These are phyloP conservation scores for Penicillium sp. DNA, from an alignment of 2,329 filamentous ascomycete genomes.

Conservation along the genomic window DNA sequence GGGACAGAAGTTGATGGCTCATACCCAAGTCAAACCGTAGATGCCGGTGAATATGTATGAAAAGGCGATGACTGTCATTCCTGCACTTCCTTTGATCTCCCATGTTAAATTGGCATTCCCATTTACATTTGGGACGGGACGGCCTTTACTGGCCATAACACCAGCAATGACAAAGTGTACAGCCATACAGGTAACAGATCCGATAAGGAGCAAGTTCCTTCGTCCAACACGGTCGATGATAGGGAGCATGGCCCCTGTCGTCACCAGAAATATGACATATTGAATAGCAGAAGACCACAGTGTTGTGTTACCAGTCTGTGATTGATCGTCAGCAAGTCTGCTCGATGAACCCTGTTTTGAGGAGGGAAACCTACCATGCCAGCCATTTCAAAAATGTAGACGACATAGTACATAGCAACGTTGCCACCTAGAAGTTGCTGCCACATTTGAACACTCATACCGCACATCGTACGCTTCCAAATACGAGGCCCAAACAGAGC, in stretches of 20 bases:
- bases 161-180: conserved; percentile 57
- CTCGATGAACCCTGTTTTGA: too few species aligned
- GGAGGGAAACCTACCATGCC: conserved; percentile 42
- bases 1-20: neutral
- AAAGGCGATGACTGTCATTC: conserved; percentile 62
- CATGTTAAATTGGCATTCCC: conserved; percentile 49
- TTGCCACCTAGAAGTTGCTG: conserved; percentile 59
- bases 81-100: conserved; percentile 50
- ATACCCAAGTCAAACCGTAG: conserved; percentile 44
- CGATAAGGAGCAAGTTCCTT: conserved; percentile 48
- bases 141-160: conserved; percentile 52
- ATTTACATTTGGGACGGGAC: conserved; percentile 46
- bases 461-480: conserved; percentile 54
- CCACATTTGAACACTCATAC: conserved; percentile 56
- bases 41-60: conserved; percentile 54
- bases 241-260: conserved; percentile 52
- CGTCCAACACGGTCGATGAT: conserved; percentile 53
- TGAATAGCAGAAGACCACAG: conserved; percentile 57
- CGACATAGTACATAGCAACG: conserved; percentile 60
- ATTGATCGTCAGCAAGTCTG: conserved; percentile 2
- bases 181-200: conserved; percentile 48
- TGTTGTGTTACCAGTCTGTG: conserved; percentile 38
- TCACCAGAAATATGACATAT: conserved; percentile 58
- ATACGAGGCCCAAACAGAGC: conserved; percentile 50
- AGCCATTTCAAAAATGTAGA: conserved; percentile 62